Evolutionary conservation across 2,329 filamentous ascomycete genomes (phyloP).

Genomic region (Trichoderma koningiopsis): DNA sequence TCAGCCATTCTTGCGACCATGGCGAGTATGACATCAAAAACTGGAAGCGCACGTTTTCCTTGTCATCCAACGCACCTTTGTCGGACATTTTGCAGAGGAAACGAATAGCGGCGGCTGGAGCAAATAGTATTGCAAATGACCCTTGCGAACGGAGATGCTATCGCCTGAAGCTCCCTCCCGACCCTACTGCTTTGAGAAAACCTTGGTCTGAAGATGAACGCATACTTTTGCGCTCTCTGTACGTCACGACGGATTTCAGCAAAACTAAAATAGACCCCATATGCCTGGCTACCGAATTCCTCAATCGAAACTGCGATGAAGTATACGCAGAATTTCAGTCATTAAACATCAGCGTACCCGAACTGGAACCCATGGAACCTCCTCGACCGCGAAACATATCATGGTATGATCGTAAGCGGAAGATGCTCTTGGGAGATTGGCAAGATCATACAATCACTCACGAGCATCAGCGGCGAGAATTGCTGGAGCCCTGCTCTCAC

Average conservation of each 20-base stretch:
- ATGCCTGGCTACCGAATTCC: conserved; percentile 53
- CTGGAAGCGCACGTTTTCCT: conserved; percentile 56
- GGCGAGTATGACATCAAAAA: conserved; percentile 59
- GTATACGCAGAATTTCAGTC: conserved; percentile 43
- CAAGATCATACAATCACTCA: conserved; percentile 57
- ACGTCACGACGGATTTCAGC: conserved; percentile 46
- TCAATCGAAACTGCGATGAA: conserved; percentile 56
- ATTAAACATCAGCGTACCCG: conserved; percentile 34
- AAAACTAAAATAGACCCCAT: conserved; percentile 46
- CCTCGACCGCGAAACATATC: conserved; percentile 48
- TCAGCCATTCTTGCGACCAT: conserved; percentile 62
- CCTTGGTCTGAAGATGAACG: conserved; percentile 55
- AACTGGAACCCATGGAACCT: conserved; percentile 34
- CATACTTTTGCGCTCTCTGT: conserved; percentile 51
- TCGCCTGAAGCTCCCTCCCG: conserved; percentile 26
- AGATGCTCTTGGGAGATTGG: conserved; percentile 57
- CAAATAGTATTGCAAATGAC: conserved; percentile 23
- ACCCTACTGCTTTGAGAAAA: conserved; percentile 30
- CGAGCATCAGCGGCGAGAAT: conserved; percentile 57
- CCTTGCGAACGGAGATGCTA: conserved; percentile 50
- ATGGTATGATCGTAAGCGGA: conserved; percentile 61
- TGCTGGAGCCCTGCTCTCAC: conserved; percentile 68
- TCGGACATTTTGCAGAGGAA: conserved; percentile 39
- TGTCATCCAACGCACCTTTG: conserved; percentile 40
- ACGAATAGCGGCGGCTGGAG: conserved; percentile 27